Evolutionary conservation across 2,329 filamentous ascomycete genomes (phyloP), one percentile per base, ranked within the genome.

Genomic region (Myrmaecium sp.): DNA sequence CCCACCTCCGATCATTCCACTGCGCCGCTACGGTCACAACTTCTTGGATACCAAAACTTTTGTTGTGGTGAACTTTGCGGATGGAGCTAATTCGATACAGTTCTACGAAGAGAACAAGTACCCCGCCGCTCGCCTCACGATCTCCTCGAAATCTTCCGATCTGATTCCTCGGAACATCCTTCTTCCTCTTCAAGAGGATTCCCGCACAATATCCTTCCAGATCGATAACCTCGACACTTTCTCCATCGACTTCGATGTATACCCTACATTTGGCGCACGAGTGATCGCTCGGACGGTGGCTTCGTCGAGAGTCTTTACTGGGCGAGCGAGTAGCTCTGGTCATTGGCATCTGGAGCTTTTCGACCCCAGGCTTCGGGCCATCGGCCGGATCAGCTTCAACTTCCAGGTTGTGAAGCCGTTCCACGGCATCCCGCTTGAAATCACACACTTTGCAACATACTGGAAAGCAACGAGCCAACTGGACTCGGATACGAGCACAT

Each of bases 101-200:
- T 98, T 98, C 55, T 94, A 95, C 57, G 86, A 94, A 46, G 80
- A 92, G 40, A 83, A 81, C 46, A 93, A 94, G 49, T 93, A 98
- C 43, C 89, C 89, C 11, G 89, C 89, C 12, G 82, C 89, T 27
- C 75, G 89, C 27, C 66, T 98, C 29, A 95, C 89, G 1, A 92
- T 98, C 33, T 95, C 89, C 1, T 94, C 86, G 23, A 95, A 98
- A 51, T 70, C 82, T 9, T 93, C 86, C 4, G 89, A 95, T 49
- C 66, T 98, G 23, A 94, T 98, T 35, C 89, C 89, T 12, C 82
- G 92, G 47, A 98, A 94, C 44, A 75, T 98, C 32, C 77, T 94
- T 44, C 64, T 98, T 4, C 89, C 89, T 1, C 84, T 98, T 36
- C 86, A 94, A 50, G 89, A 98, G 57, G 89, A 95, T 49, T 86